Percentiles rank a stretch among this genome's conserved stretches.
Evolutionary conservation across 2,329 filamentous ascomycete genomes (phyloP).

Genomic region (Herpomyces periplanetae): DNA sequence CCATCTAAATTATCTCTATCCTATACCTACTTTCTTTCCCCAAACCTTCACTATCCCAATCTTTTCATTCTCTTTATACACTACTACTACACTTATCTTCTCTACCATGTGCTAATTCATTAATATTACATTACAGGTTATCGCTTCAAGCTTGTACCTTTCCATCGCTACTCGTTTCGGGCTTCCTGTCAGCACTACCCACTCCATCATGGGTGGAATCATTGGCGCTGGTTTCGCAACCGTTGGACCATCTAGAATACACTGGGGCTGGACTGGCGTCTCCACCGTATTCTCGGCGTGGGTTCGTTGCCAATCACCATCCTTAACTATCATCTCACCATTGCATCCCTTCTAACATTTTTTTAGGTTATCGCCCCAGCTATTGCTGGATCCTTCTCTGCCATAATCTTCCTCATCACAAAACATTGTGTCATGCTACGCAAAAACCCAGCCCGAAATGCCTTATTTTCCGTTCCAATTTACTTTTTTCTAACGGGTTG

Average conservation of each 20-base stretch:
- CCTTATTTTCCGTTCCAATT: conserved; percentile 14
- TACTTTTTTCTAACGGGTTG: conserved; percentile 17
- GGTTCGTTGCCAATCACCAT: no score
- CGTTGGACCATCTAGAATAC: conserved; percentile 13
- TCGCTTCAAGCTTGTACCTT: conserved; percentile 13
- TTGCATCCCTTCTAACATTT: no score
- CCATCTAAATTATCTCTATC: no score
- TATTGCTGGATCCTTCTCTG: conserved; percentile 14
- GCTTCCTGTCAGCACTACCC: conserved; percentile 15
- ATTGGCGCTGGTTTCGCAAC: conserved; percentile 12
- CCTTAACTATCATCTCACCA: no score
- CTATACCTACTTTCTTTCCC: no score
- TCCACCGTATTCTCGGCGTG: conserved; percentile 19
- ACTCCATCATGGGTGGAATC: conserved; percentile 11
- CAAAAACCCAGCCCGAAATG: conserved; percentile 13
- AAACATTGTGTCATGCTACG: conserved; percentile 17
- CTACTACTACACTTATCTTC: no score
- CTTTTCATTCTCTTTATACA: no score
- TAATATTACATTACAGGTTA: no score
- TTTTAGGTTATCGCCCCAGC: conserved; percentile 16
- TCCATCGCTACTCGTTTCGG: conserved; percentile 13
- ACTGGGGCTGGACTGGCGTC: conserved; percentile 17
- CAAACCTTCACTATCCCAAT: no score
- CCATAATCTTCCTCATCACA: conserved; percentile 15
- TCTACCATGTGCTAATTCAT: no score